Conservation (phyloP, 1,284 basidiomycete genomes). For the Trichosporon sp. region DNA sequence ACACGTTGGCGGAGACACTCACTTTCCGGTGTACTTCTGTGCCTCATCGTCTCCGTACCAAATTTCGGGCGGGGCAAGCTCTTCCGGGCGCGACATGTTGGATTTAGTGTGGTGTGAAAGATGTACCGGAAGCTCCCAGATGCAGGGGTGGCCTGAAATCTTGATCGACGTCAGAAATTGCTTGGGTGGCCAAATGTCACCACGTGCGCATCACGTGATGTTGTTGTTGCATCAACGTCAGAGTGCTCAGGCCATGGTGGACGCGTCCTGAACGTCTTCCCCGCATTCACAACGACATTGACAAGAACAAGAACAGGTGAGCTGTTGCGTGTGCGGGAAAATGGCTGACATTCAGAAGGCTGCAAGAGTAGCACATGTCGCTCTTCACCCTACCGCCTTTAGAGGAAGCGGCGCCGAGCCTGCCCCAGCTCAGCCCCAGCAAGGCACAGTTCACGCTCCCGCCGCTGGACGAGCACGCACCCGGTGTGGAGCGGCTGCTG, state of each 20-base stretch:
- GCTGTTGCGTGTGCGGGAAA: neutral
- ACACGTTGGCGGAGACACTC: conserved; percentile 29
- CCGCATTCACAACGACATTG: neutral
- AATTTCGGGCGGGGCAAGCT: conserved; percentile 93
- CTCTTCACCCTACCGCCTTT: conserved; percentile 7
- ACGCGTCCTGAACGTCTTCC: neutral
- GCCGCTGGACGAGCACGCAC: conserved; percentile 27
- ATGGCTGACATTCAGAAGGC: neutral
- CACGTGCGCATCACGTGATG: neutral
- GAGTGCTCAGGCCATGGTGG: neutral
- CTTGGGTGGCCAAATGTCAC: neutral
- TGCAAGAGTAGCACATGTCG: neutral
- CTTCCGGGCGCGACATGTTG: conserved; percentile 89
- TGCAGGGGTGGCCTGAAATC: neutral
- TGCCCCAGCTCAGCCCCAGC: conserved; percentile 6
- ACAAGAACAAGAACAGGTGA: neutral
- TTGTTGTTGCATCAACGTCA: neutral
- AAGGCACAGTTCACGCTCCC: conserved; percentile 25
- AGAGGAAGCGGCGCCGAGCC: neutral
- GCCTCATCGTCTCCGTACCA: conserved; percentile 97
- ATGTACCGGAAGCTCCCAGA: neutral
- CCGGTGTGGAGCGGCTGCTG: conserved; percentile 28
- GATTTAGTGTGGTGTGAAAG: neutral
- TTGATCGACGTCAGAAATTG: conserved; percentile 6
- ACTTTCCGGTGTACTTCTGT: conserved; percentile 96